Conservation (phyloP, 2,329 filamentous ascomycete species). For the Diaporthe eres region DNA sequence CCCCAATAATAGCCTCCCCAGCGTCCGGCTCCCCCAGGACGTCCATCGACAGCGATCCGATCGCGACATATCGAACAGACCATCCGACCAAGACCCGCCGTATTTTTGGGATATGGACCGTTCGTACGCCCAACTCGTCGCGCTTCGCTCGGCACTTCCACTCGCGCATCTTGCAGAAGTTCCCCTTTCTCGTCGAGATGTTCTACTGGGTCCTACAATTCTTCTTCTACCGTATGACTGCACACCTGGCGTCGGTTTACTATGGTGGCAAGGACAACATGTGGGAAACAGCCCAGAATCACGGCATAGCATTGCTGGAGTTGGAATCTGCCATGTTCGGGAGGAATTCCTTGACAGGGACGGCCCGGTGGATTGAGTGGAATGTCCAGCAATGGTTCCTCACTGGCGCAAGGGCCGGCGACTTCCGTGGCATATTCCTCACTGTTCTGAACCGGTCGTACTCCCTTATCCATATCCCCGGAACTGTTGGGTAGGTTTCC, state of each 20-base stretch:
- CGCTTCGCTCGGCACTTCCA: conserved; percentile 70
- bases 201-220: conserved; percentile 80
- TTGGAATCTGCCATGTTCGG: conserved; percentile 54
- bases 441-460: conserved; percentile 64
- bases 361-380: conserved; percentile 57
- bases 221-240: conserved; percentile 73
- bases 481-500: conserved; percentile 58
- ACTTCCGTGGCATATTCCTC: conserved; percentile 52
- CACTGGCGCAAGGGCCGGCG: conserved; percentile 54
- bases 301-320: conserved; percentile 58
- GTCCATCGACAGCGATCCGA: conserved; percentile 41
- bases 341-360: conserved; percentile 45
- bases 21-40: conserved; percentile 41
- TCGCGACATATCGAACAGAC: conserved; percentile 45
- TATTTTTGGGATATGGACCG: conserved; percentile 50
- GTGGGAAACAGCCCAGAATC: conserved; percentile 60
- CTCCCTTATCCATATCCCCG: conserved; percentile 65
- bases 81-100: conserved; percentile 49
- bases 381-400: conserved; percentile 61
- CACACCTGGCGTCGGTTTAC: conserved; percentile 63
- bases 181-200: conserved; percentile 80
- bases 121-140: conserved; percentile 68
- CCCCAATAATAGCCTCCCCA: conserved; percentile 36
- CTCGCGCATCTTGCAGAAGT: conserved; percentile 72
- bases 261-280: conserved; percentile 63